Base-by-base conservation (phyloP, 345 rosid genomes). In the Brassica rapa region DNA sequence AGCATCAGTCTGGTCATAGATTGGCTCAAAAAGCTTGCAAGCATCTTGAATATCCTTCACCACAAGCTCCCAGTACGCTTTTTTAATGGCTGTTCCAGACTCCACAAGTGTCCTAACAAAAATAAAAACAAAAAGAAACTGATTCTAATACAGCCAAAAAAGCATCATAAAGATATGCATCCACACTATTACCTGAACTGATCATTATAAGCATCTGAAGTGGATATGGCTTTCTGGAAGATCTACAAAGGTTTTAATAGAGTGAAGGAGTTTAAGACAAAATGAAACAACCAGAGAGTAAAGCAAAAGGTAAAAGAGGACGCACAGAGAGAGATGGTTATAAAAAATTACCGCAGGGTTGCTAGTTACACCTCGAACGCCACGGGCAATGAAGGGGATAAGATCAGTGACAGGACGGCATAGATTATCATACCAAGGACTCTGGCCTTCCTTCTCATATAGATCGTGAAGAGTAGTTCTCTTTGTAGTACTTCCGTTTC, bases 371-470 rank as follows among this genome's bases (percentile, higher is more conserved):
- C 98, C 99, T 85, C 99, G 85, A 43, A 94, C 98, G 8, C 98
- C 98, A 72, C 85, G 90, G 70, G 84, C 95, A 5, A 94, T 91
- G 57, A 92, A 79, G 0, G 97, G 98, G 72, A 94, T 86, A 78
- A 94, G 86, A 84, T 94, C 97, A 0, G 96, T 91, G 19, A 95
- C 97, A 0, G 99, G 99, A 51, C 99, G 87, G 87, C 97, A 95
- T 32, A 95, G 94, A 83, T 93, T 95, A 75, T 95, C 99, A 82
- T 95, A 95, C 99, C 99, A 95, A 30, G 99, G 99, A 83, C 99
- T 93, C 89, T 95, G 99, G 24, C 99, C 98, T 83, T 91, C 93
- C 16, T 77, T 70, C 77, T 93, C 97, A 57, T 94, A 94, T 30
- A 94, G 97, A 86, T 95, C 97, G 39, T 93, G 99, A 78, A 95